These are phyloP conservation scores for Marasmius oreades DNA, from an alignment of 1,284 basidiomycete genomes.

Conservation along the genomic window DNA sequence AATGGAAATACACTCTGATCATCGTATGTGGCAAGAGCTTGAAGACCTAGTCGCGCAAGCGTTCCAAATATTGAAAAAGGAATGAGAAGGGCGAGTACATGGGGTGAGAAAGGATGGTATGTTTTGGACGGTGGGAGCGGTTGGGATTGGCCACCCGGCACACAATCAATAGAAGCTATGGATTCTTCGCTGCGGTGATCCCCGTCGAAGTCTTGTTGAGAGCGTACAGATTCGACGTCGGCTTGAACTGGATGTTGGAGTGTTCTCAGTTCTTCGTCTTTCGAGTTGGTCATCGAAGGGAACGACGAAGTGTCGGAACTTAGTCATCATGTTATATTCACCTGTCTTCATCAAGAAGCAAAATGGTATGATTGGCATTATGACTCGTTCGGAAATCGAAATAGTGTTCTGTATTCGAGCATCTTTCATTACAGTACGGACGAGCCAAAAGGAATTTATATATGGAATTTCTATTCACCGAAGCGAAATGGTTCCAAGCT, in stretches of 20 bases:
- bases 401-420: too few species aligned
- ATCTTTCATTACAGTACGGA: too few species aligned
- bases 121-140: constrained; percentile 5
- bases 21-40: constrained; percentile 68
- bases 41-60: constrained; percentile 72
- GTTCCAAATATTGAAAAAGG: constrained; percentile 78
- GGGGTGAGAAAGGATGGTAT: constrained; percentile 52
- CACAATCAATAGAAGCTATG: not conserved
- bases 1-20: constrained; percentile 80
- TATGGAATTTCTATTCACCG: too few species aligned
- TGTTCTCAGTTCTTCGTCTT: not conserved
- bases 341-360: too few species aligned
- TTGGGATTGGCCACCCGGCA: constrained; percentile 44
- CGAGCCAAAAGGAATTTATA: too few species aligned
- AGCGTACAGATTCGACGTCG: constrained; percentile 47
- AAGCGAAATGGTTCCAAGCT: too few species aligned
- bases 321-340: not conserved
- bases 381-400: too few species aligned
- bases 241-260: not conserved
- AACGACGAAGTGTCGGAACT: not conserved
- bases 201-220: constrained; percentile 13
- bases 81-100: constrained; percentile 68
- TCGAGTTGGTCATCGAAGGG: not conserved
- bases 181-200: constrained; percentile 1
- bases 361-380: too few species aligned